Conservation (phyloP, 768 basidiomycete species). For the Kwoniella heveanensis region DNA sequence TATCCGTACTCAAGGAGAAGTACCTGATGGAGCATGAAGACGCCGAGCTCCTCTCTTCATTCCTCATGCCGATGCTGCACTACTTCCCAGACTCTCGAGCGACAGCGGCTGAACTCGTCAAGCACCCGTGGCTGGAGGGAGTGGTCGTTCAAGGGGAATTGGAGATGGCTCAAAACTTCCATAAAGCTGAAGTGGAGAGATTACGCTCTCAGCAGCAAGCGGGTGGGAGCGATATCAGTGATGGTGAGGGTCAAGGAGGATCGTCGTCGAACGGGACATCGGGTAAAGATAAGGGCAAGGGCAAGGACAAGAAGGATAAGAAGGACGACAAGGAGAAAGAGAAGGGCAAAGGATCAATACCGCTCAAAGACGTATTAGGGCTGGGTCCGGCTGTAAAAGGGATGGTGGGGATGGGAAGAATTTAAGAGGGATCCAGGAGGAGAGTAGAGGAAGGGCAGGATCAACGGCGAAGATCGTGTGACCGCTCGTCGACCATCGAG, state of each 20-base stretch:
- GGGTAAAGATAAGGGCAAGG: slow-evolving; percentile 8
- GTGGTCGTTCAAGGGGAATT: slow-evolving; percentile 86
- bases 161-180: slow-evolving; percentile 59
- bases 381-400: slow-evolving; percentile 48
- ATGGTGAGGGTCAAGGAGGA: background rate
- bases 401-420: slow-evolving; percentile 50
- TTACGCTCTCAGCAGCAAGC: slow-evolving; percentile 4
- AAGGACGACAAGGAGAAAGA: slow-evolving; percentile 14
- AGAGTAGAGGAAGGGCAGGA: too few relatives aligned
- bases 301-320: slow-evolving; percentile 16
- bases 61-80: slow-evolving; percentile 86
- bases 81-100: slow-evolving; percentile 87
- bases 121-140: slow-evolving; percentile 84
- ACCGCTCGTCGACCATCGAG: too few relatives aligned
- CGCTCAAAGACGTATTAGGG: slow-evolving; percentile 39
- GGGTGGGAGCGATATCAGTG: background rate
- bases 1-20: slow-evolving; percentile 87
- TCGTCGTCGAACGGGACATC: background rate
- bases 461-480: too few relatives aligned
- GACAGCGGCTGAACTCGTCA: slow-evolving; percentile 78
- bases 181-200: slow-evolving; percentile 33
- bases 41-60: slow-evolving; percentile 75
- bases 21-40: slow-evolving; percentile 85
- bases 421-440: too few relatives aligned
- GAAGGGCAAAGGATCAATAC: slow-evolving; percentile 13